phyloP scores from a whole-genome alignment of 352 stramenopile species.

The Pythium periplocum region DNA sequence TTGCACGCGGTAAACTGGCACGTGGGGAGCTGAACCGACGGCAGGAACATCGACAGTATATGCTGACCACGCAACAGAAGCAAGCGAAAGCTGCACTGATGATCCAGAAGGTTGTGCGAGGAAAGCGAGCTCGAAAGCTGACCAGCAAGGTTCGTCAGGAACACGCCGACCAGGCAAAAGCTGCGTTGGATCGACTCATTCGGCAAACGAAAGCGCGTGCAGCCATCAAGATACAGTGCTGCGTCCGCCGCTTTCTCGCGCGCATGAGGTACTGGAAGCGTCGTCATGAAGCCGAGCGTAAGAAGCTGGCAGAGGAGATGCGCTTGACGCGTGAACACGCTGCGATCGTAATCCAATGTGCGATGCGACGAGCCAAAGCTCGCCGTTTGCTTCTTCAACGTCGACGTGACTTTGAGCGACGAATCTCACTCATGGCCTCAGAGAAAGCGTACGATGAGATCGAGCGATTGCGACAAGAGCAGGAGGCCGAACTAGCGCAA shows the following conservation, averaged over 20 bases:
- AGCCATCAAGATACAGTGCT: constrained; percentile 70
- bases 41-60: constrained; percentile 18
- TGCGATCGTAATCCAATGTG: constrained; percentile 63
- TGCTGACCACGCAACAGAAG: constrained; percentile 24
- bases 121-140: constrained; percentile 37
- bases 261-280: constrained; percentile 26
- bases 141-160: constrained; percentile 27
- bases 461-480: constrained; percentile 58
- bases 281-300: constrained; percentile 24
- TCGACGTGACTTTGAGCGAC: constrained; percentile 67
- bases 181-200: constrained; percentile 54
- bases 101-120: constrained; percentile 67
- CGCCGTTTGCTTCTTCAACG: constrained; percentile 30
- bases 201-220: constrained; percentile 49
- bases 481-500: constrained; percentile 60
- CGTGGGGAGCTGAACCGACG: constrained; percentile 24
- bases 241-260: constrained; percentile 45
- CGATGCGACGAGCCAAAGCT: constrained; percentile 39
- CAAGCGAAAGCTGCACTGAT: constrained; percentile 32
- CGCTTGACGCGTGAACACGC: constrained; percentile 37
- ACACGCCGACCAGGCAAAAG: constrained; percentile 39
- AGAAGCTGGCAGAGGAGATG: constrained; percentile 19
- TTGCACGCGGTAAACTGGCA: constrained; percentile 50
- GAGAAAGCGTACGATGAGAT: constrained; percentile 82
- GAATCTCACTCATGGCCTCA: constrained; percentile 76